phyloP scores from a whole-genome alignment of 1,284 basidiomycete genomes.

The Ganoderma multipileum region DNA sequence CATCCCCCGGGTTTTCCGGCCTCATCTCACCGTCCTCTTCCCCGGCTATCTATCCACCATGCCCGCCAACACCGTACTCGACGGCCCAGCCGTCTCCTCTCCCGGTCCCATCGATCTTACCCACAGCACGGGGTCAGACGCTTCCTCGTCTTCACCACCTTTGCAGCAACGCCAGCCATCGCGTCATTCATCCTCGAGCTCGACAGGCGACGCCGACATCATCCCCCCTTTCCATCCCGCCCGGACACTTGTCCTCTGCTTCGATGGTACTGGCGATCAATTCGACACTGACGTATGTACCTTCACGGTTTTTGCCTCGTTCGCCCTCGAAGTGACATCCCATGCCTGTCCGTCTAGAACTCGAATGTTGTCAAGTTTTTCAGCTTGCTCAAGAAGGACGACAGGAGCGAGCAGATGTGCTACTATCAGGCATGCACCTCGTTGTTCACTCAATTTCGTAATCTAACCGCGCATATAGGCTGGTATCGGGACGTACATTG shows the following conservation, averaged over 20 bases:
- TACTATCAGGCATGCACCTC: constrained; percentile 63
- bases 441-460: background rate
- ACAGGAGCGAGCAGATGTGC: constrained; percentile 57
- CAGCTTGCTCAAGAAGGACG: constrained; percentile 59
- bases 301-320: background rate
- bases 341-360: constrained; percentile 46
- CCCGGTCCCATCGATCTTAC: constrained; percentile 5
- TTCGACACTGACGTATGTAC: constrained; percentile 57
- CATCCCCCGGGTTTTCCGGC: background rate
- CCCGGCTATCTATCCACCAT: constrained; percentile 1
- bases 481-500: constrained; percentile 59
- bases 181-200: constrained; percentile 21
- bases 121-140: background rate
- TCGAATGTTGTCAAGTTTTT: constrained; percentile 69
- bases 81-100: constrained; percentile 1
- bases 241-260: constrained; percentile 57
- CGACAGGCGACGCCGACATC: constrained; percentile 30
- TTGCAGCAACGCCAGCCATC: background rate
- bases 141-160: background rate
- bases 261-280: constrained; percentile 65
- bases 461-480: constrained; percentile 40
- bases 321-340: background rate
- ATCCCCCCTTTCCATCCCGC: constrained; percentile 42
- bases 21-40: background rate
- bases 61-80: background rate